Base-by-base conservation (phyloP, 2,329 filamentous ascomycete species). In the Huntiella omanensis region DNA sequence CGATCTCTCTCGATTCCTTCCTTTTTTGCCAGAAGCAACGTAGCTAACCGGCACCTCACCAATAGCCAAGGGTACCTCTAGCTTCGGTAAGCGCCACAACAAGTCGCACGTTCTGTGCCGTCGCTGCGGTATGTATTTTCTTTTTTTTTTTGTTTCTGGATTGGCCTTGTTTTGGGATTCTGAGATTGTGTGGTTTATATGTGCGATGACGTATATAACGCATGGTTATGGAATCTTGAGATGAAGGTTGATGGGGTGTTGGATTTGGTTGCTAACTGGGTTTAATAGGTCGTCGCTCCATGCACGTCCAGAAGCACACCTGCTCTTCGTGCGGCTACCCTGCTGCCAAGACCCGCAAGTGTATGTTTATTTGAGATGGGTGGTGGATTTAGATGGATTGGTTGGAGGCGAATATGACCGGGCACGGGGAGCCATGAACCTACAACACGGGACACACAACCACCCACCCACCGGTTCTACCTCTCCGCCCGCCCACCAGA, bases 241-340 rank as follows among this genome's bases (percentile, higher is more conserved):
- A 19, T 19, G 17, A 4, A 19, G 17, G 17, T 19, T 28, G 22
- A 5, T 28, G 22, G 22, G 22, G 7, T 28, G 22, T 28, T 28
- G 22, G 7, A 28, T 28, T 28, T 28, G 6, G 22, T 28, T 41
- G 19, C 19, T 48, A 28, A 44, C 28, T 16, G 41, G 40, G 45
- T 22, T 41, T 7, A 34, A 11, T 60, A 92, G 86, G 88, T 71
- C 82, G 83, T 66, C 87, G 91, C 66, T 94, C 91, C 62, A 80
- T 95, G 70, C 91, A 98, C 81, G 80, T 96, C 73, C 91, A 98
- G 77, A 98, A 98, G 83, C 81, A 94, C 71, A 92, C 86, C 64
- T 98, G 91, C 75, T 68, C 88, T 59, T 72, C 72, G 56, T 98
- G 91, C 77, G 91, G 87, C 66, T 98, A 95, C 73, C 91, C 91